These are phyloP conservation scores for Chaetomium tenue DNA, from an alignment of 495 filamentous ascomycete genomes.

Conservation along the genomic window DNA sequence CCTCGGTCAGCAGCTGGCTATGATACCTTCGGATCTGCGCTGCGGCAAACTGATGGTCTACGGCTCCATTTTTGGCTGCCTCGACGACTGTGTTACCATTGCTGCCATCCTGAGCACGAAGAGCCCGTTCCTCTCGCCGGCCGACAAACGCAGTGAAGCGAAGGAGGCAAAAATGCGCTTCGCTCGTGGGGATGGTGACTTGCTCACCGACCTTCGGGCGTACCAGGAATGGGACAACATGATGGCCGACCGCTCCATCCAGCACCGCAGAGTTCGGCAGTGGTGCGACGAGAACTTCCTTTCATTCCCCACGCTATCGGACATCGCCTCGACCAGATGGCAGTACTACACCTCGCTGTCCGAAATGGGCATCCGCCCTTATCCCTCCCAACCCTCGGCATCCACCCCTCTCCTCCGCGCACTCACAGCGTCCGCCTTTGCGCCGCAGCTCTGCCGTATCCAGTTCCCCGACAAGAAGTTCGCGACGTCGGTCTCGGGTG, in stretches of 20 bases:
- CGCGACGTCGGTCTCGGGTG: slow-evolving; percentile 74
- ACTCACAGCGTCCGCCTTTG: slow-evolving; percentile 85
- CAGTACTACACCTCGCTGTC: slow-evolving; percentile 85
- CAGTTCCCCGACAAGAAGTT: slow-evolving; percentile 94
- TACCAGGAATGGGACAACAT: slow-evolving; percentile 76
- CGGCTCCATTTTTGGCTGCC: slow-evolving; percentile 86
- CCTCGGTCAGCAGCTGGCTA: slow-evolving; percentile 82
- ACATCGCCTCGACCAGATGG: slow-evolving; percentile 79
- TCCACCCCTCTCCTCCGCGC: slow-evolving; percentile 70
- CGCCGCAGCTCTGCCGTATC: slow-evolving; percentile 86
- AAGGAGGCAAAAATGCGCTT: slow-evolving; percentile 75
- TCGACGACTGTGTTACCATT: slow-evolving; percentile 86
- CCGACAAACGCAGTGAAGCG: slow-evolving; percentile 75
- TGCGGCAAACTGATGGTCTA: slow-evolving; percentile 96
- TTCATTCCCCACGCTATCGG: slow-evolving; percentile 74
- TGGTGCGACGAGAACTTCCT: slow-evolving; percentile 92
- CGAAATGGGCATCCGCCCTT: slow-evolving; percentile 76
- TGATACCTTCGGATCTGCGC: slow-evolving; percentile 92
- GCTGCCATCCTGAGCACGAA: slow-evolving; percentile 82
- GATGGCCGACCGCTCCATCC: slow-evolving; percentile 49
- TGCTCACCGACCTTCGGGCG: slow-evolving; percentile 80
- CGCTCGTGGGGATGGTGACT: slow-evolving; percentile 73
- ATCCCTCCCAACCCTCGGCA: slow-evolving; percentile 14
- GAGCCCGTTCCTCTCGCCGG: slow-evolving; percentile 79
- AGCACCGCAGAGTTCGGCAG: slow-evolving; percentile 61